phyloP scores from a whole-genome alignment of 345 rosid genomes.

The Rhizophora mangle region DNA sequence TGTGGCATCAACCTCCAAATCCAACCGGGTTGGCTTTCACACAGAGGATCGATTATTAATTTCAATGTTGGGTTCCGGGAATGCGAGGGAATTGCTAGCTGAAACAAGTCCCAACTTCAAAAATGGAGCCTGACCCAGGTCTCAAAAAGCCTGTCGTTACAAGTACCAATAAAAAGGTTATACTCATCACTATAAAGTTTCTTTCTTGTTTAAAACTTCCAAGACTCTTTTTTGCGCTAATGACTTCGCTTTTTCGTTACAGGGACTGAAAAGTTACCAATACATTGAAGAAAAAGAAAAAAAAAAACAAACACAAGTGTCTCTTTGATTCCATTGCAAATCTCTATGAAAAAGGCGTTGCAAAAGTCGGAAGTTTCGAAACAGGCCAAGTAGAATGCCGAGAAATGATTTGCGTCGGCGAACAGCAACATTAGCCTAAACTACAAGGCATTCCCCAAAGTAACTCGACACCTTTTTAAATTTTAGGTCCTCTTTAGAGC shows the following conservation, averaged over 20 bases:
- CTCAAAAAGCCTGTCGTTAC: slow-evolving; percentile 22
- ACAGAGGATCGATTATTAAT: too few species aligned
- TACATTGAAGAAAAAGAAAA: background rate
- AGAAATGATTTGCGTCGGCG: background rate
- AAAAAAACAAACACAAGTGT: background rate
- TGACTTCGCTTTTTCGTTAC: background rate
- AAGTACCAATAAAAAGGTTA: slow-evolving; percentile 41
- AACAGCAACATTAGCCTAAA: slow-evolving; percentile 5
- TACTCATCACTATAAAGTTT: slow-evolving; percentile 29
- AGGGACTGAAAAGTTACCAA: background rate
- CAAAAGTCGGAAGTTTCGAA: slow-evolving; percentile 1
- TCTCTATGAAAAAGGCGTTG: background rate
- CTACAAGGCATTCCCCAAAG: background rate
- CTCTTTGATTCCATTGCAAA: background rate
- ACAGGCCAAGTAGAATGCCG: background rate
- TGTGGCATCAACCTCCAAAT: too few species aligned
- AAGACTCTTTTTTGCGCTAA: slow-evolving; percentile 4
- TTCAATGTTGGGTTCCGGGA: too few species aligned
- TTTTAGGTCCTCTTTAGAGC: background rate
- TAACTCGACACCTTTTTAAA: background rate
- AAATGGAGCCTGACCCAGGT: slow-evolving; percentile 5
- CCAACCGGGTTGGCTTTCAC: too few species aligned
- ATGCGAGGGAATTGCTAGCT: background rate
- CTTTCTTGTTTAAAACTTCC: background rate
- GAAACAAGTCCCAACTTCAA: background rate